Percentiles rank a stretch among this genome's conserved stretches.
Evolutionary conservation across 1,139 yeast species (phyloP).

Genomic region (Pichia sp.): DNA sequence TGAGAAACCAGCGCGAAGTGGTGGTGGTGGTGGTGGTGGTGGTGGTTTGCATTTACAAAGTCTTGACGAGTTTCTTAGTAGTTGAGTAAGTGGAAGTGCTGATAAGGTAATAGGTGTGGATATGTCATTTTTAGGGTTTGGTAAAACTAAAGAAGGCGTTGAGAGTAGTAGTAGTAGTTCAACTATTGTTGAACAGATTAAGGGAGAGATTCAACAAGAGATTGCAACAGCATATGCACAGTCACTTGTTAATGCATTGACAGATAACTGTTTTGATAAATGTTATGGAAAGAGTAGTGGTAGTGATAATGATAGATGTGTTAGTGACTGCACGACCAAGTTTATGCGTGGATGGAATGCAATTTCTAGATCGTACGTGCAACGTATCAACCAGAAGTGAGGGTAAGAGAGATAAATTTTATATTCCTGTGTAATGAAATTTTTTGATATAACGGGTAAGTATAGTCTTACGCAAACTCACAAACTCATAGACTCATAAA

Average conservation of each 20-base stretch:
- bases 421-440: not conserved
- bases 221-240: conserved; percentile 86
- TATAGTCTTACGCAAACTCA: too few relatives aligned
- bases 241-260: conserved; percentile 73
- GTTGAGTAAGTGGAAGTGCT: not conserved
- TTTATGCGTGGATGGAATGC: conserved; percentile 91
- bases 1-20: too few relatives aligned
- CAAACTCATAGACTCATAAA: too few relatives aligned
- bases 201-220: conserved; percentile 70
- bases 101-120: too few relatives aligned
- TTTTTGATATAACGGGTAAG: not conserved
- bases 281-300: conserved; percentile 47
- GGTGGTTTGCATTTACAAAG: not conserved
- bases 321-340: conserved; percentile 73
- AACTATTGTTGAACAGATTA: conserved; percentile 49
- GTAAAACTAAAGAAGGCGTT: conserved; percentile 15
- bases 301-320: conserved; percentile 48
- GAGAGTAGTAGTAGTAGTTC: not conserved
- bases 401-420: not conserved
- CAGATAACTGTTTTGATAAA: conserved; percentile 82
- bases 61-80: conserved; percentile 11
- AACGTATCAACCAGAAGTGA: conserved; percentile 41
- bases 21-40: too few relatives aligned
- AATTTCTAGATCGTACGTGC: conserved; percentile 66
- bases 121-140: conserved; percentile 26